These are phyloP conservation scores for Penicillium coffeae DNA, from an alignment of 495 filamentous ascomycete species.

Conservation along the genomic window DNA sequence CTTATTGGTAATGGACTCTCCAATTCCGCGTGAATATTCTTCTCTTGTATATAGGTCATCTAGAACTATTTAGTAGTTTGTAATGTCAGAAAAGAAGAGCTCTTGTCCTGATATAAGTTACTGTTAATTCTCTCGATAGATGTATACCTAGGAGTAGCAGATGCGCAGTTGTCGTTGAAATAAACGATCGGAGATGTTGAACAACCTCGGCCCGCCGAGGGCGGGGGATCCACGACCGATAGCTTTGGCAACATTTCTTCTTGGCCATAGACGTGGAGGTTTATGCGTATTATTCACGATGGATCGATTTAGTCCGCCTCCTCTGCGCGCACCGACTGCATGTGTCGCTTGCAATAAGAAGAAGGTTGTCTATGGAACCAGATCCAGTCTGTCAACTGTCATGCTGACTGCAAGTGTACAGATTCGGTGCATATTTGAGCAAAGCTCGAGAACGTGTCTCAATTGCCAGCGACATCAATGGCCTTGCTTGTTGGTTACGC, in stretches of 20 bases:
- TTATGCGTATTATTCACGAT: constrained; percentile 2
- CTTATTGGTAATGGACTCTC: too few relatives aligned
- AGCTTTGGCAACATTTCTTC: too few relatives aligned
- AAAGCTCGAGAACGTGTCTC: constrained; percentile 9
- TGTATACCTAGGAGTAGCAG: too few relatives aligned
- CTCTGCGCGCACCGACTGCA: constrained; percentile 19
- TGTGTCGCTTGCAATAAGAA: constrained; percentile 26
- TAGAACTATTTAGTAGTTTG: too few relatives aligned
- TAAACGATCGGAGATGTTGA: neutral
- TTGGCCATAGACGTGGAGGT: too few relatives aligned
- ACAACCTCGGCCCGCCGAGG: constrained; percentile 4
- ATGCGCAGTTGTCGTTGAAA: constrained; percentile 13
- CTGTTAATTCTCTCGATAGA: too few relatives aligned
- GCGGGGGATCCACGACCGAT: constrained; percentile 6
- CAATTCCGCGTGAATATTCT: too few relatives aligned
- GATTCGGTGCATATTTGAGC: constrained; percentile 21
- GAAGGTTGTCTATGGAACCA: constrained; percentile 16
- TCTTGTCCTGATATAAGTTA: too few relatives aligned
- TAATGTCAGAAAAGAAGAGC: too few relatives aligned
- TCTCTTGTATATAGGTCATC: too few relatives aligned
- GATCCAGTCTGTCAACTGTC: neutral
- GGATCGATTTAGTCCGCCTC: constrained; percentile 14
- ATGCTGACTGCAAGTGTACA: neutral
- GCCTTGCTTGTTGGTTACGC: constrained; percentile 19
- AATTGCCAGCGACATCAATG: constrained; percentile 23